Base-by-base conservation (phyloP, 306 rosid species). In the Cucurbita pepo region DNA sequence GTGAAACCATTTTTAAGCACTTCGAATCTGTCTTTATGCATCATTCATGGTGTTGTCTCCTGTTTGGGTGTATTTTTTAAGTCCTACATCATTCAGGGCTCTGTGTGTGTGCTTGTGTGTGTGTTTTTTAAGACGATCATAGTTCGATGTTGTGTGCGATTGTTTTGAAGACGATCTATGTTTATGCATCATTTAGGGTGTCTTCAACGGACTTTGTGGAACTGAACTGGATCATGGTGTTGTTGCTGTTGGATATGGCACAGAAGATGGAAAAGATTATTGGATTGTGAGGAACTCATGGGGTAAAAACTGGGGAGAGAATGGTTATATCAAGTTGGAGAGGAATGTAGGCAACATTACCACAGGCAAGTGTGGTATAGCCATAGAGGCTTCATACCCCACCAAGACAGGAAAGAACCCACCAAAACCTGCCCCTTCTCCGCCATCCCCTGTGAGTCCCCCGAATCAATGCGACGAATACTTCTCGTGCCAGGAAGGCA, bases 231-330 rank as follows among this genome's bases (percentile, higher is more conserved):
- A 90, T 75, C 99, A 94, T 1, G 96, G 96, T 30, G 97, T 94
- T 18, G 83, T 71, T 4, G 85, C 65, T 0, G 95, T 94, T 7
- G 99, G 99, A 10, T 90, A 94, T 55, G 95, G 97, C 63, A 86
- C 89, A 0, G 89, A 94, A 5, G 60, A 87, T 21, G 95, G 88
- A 0, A 66, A 13, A 10, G 96, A 91, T 73, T 87, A 84, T 56
- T 94, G 97, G 99, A 22, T 86, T 21, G 96, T 94, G 78, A 89
- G 82, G 85, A 94, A 91, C 79, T 94, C 97, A 1, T 94, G 99
- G 99, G 97, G 96, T 4, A 1, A 87, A 25, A 41, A 8, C 34
- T 94, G 99, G 99, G 97, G 96, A 5, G 99, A 90, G 76, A 15
- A 43, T 25, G 99, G 99, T 14, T 94, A 81, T 82, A 85, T 91